Conservation (phyloP, 305 asterid genomes). For the Lippia alba region DNA sequence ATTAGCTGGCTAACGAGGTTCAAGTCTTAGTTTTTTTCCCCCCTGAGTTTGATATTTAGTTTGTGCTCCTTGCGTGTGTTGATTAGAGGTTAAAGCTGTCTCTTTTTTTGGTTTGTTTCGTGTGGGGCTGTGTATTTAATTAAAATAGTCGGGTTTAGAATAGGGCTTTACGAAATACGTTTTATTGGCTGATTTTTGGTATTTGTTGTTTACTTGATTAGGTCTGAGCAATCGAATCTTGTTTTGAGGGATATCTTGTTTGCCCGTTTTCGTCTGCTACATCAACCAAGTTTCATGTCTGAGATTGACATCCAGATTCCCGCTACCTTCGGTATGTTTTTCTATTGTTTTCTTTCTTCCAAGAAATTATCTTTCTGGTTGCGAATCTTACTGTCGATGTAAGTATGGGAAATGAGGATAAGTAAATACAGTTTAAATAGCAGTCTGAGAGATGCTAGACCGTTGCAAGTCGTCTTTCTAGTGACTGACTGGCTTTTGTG, state of each 20-base stretch:
- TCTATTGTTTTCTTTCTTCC: not conserved
- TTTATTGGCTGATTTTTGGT: conserved; percentile 7
- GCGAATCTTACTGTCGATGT: not conserved
- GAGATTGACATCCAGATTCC: conserved; percentile 67
- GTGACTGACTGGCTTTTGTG: not conserved
- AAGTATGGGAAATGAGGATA: not conserved
- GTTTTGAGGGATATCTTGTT: conserved; percentile 8
- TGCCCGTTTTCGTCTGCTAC: conserved; percentile 15
- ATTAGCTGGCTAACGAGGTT: not conserved
- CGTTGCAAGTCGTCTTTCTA: not conserved
- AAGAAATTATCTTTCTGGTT: not conserved
- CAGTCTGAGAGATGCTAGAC: not conserved
- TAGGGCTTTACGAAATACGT: not conserved
- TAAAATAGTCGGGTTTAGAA: not conserved
- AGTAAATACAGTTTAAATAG: not conserved
- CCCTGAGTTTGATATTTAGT: not conserved
- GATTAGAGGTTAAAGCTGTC: not conserved
- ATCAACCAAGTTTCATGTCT: conserved; percentile 67
- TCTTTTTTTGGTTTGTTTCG: not conserved
- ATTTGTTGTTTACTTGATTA: conserved; percentile 23
- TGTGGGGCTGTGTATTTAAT: too few relatives aligned
- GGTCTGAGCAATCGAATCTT: conserved; percentile 46
- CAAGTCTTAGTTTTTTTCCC: not conserved
- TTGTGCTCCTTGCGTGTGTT: not conserved
- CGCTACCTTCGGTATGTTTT: conserved; percentile 51